Percentiles rank a stretch among this genome's conserved stretches.
Evolutionary conservation across 2,329 filamentous ascomycete species (phyloP).

Genomic region (Phialophora macrospora): DNA sequence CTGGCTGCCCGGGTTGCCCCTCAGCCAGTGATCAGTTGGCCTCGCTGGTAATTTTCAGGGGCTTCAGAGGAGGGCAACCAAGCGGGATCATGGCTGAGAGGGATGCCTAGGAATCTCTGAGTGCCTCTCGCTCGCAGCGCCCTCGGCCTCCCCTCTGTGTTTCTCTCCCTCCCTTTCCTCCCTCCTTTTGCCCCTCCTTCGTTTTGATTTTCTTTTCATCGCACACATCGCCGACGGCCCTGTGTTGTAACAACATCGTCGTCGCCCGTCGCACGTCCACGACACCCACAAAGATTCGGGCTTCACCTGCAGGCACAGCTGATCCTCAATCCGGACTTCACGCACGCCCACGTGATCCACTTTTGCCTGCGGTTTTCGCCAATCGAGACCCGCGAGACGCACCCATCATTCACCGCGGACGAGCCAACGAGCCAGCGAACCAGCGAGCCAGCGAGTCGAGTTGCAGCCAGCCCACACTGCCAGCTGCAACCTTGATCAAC

Average conservation of each 20-base stretch:
- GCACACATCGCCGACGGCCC: conserved; percentile 16
- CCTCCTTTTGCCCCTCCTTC: conserved; percentile 28
- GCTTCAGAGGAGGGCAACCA: conserved; percentile 10
- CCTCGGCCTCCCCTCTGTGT: conserved; percentile 15
- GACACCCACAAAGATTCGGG: background rate
- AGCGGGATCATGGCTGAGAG: conserved; percentile 20
- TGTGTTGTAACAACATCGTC: conserved; percentile 20
- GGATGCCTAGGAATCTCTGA: conserved; percentile 19
- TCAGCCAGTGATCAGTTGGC: conserved; percentile 18
- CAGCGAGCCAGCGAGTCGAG: conserved; percentile 10
- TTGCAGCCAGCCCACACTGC: conserved; percentile 21
- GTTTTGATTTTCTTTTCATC: conserved; percentile 27
- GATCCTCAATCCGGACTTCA: conserved; percentile 16
- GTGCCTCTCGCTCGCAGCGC: conserved; percentile 7
- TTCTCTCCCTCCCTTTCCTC: conserved; percentile 24
- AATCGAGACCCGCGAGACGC: conserved; percentile 24
- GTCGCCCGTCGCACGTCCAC: conserved; percentile 18
- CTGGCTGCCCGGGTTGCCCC: conserved; percentile 14
- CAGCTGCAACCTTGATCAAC: conserved; percentile 14
- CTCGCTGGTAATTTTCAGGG: conserved; percentile 20
- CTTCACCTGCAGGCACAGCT: conserved; percentile 15
- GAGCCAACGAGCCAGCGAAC: conserved; percentile 13
- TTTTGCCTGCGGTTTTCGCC: conserved; percentile 23
- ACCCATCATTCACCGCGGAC: conserved; percentile 27
- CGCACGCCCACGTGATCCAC: conserved; percentile 32